A percentile compares a stretch with the other conserved stretches of the same genome.
Conservation (phyloP, 2,329 filamentous ascomycete species). For the Fusarium continuum region DNA sequence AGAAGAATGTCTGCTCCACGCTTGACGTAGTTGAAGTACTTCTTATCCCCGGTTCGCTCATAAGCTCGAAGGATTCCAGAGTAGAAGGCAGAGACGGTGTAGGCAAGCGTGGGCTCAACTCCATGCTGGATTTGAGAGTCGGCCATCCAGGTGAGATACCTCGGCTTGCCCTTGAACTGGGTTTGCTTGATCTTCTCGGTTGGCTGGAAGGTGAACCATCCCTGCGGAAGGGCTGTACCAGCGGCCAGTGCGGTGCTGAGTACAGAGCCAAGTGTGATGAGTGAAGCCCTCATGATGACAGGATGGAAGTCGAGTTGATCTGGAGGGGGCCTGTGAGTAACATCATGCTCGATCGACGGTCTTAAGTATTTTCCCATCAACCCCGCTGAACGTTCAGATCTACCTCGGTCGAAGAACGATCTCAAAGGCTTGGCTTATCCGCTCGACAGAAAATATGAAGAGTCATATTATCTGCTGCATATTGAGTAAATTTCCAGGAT, state of each 20-base stretch:
- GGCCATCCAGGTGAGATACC: conserved; percentile 43
- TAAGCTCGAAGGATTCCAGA: conserved; percentile 26
- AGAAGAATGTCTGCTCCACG: conserved; percentile 35
- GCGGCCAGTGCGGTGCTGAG: not conserved
- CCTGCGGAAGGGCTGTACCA: conserved; percentile 5
- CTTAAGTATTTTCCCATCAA: not conserved
- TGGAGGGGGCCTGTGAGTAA: too few relatives aligned
- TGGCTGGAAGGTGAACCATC: conserved; percentile 29
- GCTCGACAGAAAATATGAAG: not conserved
- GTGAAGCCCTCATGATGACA: not conserved
- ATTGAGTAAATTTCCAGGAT: not conserved
- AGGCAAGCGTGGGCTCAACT: conserved; percentile 40
- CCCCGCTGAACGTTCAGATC: not conserved
- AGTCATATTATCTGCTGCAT: not conserved
- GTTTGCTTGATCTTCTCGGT: conserved; percentile 11
- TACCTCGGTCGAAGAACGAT: not conserved
- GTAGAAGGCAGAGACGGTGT: conserved; percentile 35
- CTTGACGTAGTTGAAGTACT: conserved; percentile 41
- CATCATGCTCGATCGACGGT: not conserved
- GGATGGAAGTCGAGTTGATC: not conserved
- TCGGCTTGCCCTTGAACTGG: conserved; percentile 24
- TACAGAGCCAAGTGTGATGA: not conserved
- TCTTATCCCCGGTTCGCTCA: conserved; percentile 36
- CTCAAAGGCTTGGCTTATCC: not conserved
- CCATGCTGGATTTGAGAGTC: conserved; percentile 43